Evolutionary conservation across 345 rosid species (phyloP), one percentile per base, ranked within the genome.

Genomic region (Eutrema heterophyllum): DNA sequence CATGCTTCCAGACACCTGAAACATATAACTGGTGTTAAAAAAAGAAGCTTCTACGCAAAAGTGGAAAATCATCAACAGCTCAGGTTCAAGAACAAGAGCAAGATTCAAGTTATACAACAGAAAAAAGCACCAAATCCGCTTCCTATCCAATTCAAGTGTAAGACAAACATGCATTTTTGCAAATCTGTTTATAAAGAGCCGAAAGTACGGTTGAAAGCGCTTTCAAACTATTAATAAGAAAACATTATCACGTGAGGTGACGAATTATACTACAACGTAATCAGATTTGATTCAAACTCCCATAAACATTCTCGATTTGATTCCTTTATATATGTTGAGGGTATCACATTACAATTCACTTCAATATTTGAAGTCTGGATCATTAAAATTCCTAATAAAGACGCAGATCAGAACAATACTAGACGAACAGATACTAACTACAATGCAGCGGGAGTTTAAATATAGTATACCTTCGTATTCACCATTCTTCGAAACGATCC

Each of bases 1-100:
- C 70, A 70, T 83, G 95, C 75, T 83, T 88, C 97, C 97, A 91
- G 7, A 83, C 83, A 83, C 96, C 96, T 90, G 70, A 13, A 69
- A 67, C 30, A 52, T 14, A 56, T 32, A 51, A 11, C 36, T 36
- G 18, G 45, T 32, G 64, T 79, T 72, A 72, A 54, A 68, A 21
- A 71, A 77, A 53, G 51, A 68, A 75, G 41, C 64, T 44, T 59
- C 63, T 32, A 50, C 9, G 53, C 53, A 57, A 41, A n/a, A 56
- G 2, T 29, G 15, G 15, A 14, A 53, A 29, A 12, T 48, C 26
- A 66, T 18, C 78, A 40, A 50, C 55, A 61, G 18, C 21, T 46
- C 45, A 56, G 9, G 32, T 36, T 38, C 49, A 53, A 48, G 15
- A 7, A 44, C 48, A 52, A 51, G 33, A 7, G 57, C 9, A 46